Percentiles rank a stretch among this genome's conserved stretches.
These are phyloP conservation scores for Myxozyma monticola DNA, from an alignment of 805 yeast genomes.

Conservation along the genomic window DNA sequence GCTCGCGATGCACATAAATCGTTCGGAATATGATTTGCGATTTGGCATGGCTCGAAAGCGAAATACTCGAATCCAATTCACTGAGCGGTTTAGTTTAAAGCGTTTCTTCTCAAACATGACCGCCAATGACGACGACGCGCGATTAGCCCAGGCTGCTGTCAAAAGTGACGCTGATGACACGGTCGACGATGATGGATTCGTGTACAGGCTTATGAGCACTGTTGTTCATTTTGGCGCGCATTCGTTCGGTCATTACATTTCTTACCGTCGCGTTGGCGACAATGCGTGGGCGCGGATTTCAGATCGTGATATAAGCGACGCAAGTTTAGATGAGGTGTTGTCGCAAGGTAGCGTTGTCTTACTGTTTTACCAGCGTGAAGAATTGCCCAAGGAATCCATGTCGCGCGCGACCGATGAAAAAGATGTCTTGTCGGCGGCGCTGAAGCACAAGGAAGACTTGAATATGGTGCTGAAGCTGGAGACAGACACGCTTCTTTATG, in stretches of 20 bases:
- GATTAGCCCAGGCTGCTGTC: neutral
- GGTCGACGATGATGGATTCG: no score
- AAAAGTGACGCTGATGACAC: conserved; percentile 9
- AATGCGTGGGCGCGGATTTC: conserved; percentile 95
- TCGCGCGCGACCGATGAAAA: no score
- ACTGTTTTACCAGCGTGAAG: conserved; percentile 79
- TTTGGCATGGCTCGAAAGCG: conserved; percentile 84
- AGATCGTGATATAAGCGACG: conserved; percentile 82
- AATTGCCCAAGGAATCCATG: no score
- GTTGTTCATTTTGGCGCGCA: conserved; percentile 94
- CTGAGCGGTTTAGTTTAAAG: conserved; percentile 54
- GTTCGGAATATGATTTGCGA: conserved; percentile 88
- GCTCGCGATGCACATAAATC: conserved; percentile 81
- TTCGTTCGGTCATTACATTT: conserved; percentile 95
- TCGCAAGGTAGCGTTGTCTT: conserved; percentile 82
- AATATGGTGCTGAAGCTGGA: conserved; percentile 4
- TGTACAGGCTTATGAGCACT: no score
- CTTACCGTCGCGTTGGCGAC: conserved; percentile 68
- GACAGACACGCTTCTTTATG: conserved; percentile 14
- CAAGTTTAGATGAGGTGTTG: conserved; percentile 76
- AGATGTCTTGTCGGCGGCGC: neutral
- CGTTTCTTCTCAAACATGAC: neutral
- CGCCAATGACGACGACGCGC: neutral
- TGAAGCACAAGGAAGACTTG: conserved; percentile 2
- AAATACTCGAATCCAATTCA: conserved; percentile 77